A percentile compares a stretch with the other conserved stretches of the same genome.
Conservation (phyloP, 1,284 basidiomycete species). For the Malassezia japonica region DNA sequence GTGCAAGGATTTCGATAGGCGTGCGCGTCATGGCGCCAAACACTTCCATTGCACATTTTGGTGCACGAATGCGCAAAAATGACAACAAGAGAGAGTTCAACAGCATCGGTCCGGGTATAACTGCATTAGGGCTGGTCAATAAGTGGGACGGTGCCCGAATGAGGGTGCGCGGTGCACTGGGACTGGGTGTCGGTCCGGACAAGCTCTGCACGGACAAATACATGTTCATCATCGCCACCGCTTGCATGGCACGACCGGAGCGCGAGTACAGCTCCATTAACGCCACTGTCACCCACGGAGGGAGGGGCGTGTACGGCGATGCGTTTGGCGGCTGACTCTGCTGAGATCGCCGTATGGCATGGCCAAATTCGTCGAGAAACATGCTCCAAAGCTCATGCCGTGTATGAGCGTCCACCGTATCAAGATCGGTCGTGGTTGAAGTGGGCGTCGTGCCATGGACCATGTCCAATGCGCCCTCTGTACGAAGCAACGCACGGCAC, state of each 20-base stretch:
- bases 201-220: neutral
- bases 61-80: neutral
- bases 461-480: slow-evolving; percentile 4
- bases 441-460: no score
- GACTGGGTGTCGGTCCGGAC: neutral
- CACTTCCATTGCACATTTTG: neutral
- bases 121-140: neutral
- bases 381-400: neutral
- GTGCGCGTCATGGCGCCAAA: neutral
- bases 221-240: neutral
- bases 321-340: neutral
- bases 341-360: neutral
- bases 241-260: neutral
- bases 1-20: neutral
- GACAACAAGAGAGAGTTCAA: neutral
- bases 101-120: slow-evolving; percentile 4
- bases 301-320: neutral
- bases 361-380: slow-evolving; percentile 9
- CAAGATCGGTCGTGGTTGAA: no score
- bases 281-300: slow-evolving; percentile 5
- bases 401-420: neutral
- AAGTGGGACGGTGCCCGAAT: neutral
- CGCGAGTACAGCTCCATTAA: slow-evolving; percentile 10
- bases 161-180: no score
- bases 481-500: slow-evolving; percentile 11